Conservation (phyloP, 2,329 filamentous ascomycete species). For the Stemphylium vesicarium region DNA sequence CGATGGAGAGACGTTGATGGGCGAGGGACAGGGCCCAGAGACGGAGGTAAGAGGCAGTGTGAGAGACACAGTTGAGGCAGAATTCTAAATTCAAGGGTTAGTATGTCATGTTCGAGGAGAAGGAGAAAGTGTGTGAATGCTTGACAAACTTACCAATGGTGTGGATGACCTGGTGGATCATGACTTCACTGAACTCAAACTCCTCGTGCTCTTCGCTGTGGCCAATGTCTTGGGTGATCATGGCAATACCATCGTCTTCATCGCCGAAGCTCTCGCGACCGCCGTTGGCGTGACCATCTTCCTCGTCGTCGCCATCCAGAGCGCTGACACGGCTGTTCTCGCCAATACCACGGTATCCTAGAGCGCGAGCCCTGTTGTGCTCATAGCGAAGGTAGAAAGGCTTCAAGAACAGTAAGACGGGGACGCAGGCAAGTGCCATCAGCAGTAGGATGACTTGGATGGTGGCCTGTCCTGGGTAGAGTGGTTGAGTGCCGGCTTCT, state of each 20-base stretch:
- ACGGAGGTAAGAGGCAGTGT: constrained; percentile 97
- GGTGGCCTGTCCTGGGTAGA: constrained; percentile 78
- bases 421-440: constrained; percentile 84
- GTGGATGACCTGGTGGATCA: constrained; percentile 99
- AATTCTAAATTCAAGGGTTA: constrained; percentile 70
- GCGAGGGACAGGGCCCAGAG: constrained; percentile 97
- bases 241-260: constrained; percentile 81
- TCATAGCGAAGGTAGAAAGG: constrained; percentile 94
- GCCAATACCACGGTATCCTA: constrained; percentile 92
- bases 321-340: constrained; percentile 88
- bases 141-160: constrained; percentile 78
- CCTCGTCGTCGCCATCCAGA: constrained; percentile 80
- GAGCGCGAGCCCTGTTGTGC: constrained; percentile 84
- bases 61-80: constrained; percentile 97
- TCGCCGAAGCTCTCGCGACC: constrained; percentile 71
- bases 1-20: constrained; percentile 95
- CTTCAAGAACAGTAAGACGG: constrained; percentile 90
- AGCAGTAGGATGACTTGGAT: constrained; percentile 82
- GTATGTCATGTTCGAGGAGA: background rate
- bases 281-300: constrained; percentile 61
- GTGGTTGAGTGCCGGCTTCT: constrained; percentile 64
- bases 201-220: constrained; percentile 84
- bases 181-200: constrained; percentile 95
- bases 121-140: background rate
- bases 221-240: constrained; percentile 84